These are phyloP conservation scores for Drechslerella stenobrocha DNA, from an alignment of 2,329 filamentous ascomycete genomes.

Conservation along the genomic window DNA sequence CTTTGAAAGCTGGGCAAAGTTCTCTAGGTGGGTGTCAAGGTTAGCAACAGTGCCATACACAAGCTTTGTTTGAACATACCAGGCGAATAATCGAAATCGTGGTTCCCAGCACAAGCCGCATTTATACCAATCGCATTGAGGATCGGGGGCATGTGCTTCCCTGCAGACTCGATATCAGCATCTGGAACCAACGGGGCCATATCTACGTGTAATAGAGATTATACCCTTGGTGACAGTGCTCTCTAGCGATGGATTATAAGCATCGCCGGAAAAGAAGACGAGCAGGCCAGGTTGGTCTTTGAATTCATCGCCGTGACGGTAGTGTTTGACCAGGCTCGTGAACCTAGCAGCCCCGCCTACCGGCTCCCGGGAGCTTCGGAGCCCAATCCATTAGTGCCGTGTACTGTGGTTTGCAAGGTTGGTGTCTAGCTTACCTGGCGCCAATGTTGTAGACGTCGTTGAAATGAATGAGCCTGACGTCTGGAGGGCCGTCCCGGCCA, in stretches of 20 bases:
- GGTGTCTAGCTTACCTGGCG: conserved; percentile 52
- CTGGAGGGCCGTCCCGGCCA: conserved; percentile 61
- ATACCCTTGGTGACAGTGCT: conserved; percentile 81
- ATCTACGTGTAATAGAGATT: conserved; percentile 47
- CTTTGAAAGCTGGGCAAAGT: conserved; percentile 54
- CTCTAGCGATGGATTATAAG: conserved; percentile 87
- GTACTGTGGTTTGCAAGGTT: conserved; percentile 50
- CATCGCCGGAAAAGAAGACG: conserved; percentile 88
- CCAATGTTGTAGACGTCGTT: conserved; percentile 95
- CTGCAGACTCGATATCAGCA: conserved; percentile 56
- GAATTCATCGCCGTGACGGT: conserved; percentile 66
- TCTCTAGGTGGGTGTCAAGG: conserved; percentile 6
- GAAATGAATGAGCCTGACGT: conserved; percentile 82
- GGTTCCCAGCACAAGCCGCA: conserved; percentile 70
- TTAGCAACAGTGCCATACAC: background rate
- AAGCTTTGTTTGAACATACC: conserved; percentile 60
- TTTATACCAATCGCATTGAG: conserved; percentile 77
- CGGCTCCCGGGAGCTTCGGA: conserved; percentile 70
- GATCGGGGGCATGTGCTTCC: conserved; percentile 81
- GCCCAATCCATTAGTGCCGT: too few relatives aligned
- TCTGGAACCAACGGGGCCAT: background rate
- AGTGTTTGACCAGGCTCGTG: conserved; percentile 75
- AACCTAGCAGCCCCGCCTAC: conserved; percentile 81
- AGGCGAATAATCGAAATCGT: conserved; percentile 90
- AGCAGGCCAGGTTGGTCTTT: conserved; percentile 67